Base-by-base conservation (phyloP, 176 grass and related monocot genomes). In the Chrysopogon serrulatus region DNA sequence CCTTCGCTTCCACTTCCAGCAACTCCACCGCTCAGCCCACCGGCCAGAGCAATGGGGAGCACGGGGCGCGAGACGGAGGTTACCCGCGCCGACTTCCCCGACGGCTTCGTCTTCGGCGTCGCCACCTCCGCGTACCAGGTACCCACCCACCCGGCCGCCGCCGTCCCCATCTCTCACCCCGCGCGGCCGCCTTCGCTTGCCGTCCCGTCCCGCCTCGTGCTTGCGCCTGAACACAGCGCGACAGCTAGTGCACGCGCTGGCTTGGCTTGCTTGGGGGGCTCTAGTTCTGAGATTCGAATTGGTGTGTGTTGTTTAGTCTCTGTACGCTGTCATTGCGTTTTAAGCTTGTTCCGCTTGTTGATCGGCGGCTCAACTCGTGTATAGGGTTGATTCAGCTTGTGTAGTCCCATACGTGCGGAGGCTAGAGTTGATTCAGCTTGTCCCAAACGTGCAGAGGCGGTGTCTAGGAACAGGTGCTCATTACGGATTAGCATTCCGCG, bases 121-220 rank as follows among this genome's bases (percentile, higher is more conserved):
- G 94, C 94, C 89, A 97, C 94, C 85, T 97, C 94, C n/a, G 91
- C 89, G 47, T 88, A 96, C 67, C 93, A 95, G 93, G 93, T 94
- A 32, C 4, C 2, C 0, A 1, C 39, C 6, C 44, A 2, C 74
- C 39, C 5, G 13, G 2, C 40, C 37, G 8, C 32, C 21, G 31
- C 44, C 19, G n/a, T 23, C 45, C 78, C 70, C 71, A 73, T 73
- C 71, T 73, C 71, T 21, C 71, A 49, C 33, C 71, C 78, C 78
- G 43, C n/a, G 44, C 23, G 8, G 74, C 34, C 35, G 8, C 10
- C 27, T 15, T 23, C 37, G 49, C 39, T n/a, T 16, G 40, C 14
- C 19, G 71, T 32, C 54, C 44, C 15, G 27, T 16, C 70, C 36
- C 8, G 63, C 34, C 42, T 19, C 11, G 18, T n/a, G 45, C 37